These are phyloP conservation scores for Chrysoporthe cubensis DNA, from an alignment of 2,329 filamentous ascomycete genomes.

Conservation along the genomic window DNA sequence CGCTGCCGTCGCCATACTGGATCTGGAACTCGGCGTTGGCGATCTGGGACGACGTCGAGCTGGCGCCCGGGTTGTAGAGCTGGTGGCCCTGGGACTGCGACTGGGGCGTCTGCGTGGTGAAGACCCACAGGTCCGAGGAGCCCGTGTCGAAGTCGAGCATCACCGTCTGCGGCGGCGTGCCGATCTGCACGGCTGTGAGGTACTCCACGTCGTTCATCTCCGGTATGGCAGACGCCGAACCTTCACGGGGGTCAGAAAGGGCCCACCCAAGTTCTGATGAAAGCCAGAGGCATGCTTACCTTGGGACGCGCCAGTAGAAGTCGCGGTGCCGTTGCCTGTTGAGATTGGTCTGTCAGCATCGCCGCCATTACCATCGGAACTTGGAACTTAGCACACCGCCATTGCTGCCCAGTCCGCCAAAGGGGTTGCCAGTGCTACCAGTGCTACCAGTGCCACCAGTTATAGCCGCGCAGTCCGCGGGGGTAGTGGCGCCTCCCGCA, in stretches of 20 bases:
- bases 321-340: background rate
- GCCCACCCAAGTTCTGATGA: background rate
- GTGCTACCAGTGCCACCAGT: constrained; percentile 11
- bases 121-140: constrained; percentile 72
- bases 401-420: constrained; percentile 4
- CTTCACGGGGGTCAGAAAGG: constrained; percentile 32
- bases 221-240: constrained; percentile 48
- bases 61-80: constrained; percentile 55
- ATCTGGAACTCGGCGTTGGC: constrained; percentile 55
- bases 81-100: constrained; percentile 54
- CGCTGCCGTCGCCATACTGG: constrained; percentile 66
- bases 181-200: constrained; percentile 63
- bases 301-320: background rate
- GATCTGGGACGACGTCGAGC: constrained; percentile 48
- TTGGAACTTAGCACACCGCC: background rate
- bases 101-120: constrained; percentile 57
- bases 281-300: background rate
- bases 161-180: constrained; percentile 54
- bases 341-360: background rate
- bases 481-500: background rate
- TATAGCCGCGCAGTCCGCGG: background rate
- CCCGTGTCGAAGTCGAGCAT: constrained; percentile 71
- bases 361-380: background rate
- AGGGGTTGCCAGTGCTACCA: background rate
- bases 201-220: constrained; percentile 55